These are phyloP conservation scores for Wickerhamiella azymoides DNA, from an alignment of 805 yeast genomes.

Conservation along the genomic window DNA sequence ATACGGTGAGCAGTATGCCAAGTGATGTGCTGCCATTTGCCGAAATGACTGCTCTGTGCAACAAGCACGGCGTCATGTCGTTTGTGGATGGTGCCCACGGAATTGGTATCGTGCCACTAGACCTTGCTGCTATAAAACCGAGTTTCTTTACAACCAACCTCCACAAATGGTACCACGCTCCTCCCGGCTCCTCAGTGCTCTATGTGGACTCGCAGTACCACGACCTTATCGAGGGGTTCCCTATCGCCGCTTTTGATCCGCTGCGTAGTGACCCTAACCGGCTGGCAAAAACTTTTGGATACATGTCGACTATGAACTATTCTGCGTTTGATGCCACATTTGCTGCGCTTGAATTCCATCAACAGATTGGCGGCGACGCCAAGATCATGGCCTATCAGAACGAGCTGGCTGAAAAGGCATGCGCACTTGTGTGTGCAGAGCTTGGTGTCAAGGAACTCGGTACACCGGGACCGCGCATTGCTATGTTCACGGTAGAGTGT, in stretches of 20 bases:
- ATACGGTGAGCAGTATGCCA: constrained; percentile 51
- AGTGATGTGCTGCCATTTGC: constrained; percentile 46
- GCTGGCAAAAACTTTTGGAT: constrained; percentile 33
- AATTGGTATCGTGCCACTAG: constrained; percentile 31
- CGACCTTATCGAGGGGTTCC: constrained; percentile 37
- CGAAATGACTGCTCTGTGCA: constrained; percentile 33
- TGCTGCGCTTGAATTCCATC: constrained; percentile 42
- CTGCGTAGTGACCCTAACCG: constrained; percentile 19
- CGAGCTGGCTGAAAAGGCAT: constrained; percentile 33
- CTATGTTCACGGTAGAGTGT: constrained; percentile 33
- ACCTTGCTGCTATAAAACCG: constrained; percentile 28
- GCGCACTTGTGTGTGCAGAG: constrained; percentile 26
- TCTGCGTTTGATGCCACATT: constrained; percentile 31
- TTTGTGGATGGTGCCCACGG: constrained; percentile 65
- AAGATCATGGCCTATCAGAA: constrained; percentile 36
- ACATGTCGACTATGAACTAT: constrained; percentile 37
- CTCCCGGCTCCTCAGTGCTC: constrained; percentile 44
- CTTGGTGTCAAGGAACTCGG: constrained; percentile 31
- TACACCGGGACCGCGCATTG: constrained; percentile 26
- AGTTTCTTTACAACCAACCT: constrained; percentile 50
- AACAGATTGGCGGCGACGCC: constrained; percentile 50
- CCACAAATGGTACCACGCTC: constrained; percentile 56
- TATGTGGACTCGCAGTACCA: constrained; percentile 45
- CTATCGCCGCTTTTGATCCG: constrained; percentile 34
- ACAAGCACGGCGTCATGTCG: constrained; percentile 34